Evolutionary conservation across 2,329 filamentous ascomycete species (phyloP).

Genomic region (Claviceps africana): DNA sequence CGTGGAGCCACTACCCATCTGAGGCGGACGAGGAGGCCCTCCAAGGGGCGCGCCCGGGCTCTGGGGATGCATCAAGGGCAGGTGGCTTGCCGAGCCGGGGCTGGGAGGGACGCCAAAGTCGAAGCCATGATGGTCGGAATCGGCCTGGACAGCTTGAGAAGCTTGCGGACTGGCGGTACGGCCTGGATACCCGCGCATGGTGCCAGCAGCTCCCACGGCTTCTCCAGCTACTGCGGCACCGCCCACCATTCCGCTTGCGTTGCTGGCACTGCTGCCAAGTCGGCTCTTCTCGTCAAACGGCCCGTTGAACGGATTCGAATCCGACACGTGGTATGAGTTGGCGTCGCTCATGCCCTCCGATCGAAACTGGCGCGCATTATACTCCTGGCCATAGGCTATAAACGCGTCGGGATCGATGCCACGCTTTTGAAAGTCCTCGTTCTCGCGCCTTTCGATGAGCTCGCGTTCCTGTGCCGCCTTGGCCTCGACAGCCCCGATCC

Average conservation of each 20-base stretch:
- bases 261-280: conserved; percentile 5
- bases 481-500: conserved; percentile 37
- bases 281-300: conserved; percentile 6
- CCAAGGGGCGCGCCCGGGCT: background rate
- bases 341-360: conserved; percentile 5
- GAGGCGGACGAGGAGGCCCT: conserved; percentile 1
- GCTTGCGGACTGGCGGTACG: conserved; percentile 7
- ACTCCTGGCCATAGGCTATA: conserved; percentile 13
- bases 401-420: conserved; percentile 36
- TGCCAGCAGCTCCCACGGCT: background rate
- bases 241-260: conserved; percentile 8
- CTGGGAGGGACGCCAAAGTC: conserved; percentile 8
- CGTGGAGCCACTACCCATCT: conserved; percentile 5
- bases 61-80: background rate
- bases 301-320: conserved; percentile 6
- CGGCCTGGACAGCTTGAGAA: too few species aligned
- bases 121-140: conserved; percentile 7
- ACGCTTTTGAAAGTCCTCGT: conserved; percentile 33
- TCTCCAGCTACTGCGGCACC: conserved; percentile 4
- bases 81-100: conserved; percentile 1
- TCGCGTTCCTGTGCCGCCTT: conserved; percentile 28
- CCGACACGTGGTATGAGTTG: conserved; percentile 9
- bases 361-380: conserved; percentile 8
- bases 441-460: conserved; percentile 34
- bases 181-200: background rate